Evolutionary conservation across 164 flowering plant genomes (phyloP).

Genomic region (Piper longum): DNA sequence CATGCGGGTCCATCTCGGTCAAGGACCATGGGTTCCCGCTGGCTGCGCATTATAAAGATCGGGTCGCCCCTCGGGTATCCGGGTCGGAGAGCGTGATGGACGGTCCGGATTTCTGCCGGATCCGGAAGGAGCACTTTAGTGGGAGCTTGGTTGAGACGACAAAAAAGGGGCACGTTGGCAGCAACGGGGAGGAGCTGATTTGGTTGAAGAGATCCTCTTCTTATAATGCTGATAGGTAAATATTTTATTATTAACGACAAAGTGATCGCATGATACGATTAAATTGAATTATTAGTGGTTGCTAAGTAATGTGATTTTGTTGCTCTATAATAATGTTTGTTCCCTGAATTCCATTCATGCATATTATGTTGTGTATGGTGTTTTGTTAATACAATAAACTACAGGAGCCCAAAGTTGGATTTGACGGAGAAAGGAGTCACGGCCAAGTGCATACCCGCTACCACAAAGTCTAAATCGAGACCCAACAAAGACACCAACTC

Average conservation of each 20-base stretch:
- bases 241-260: background rate
- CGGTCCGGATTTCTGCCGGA: slow-evolving; percentile 14
- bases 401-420: slow-evolving; percentile 35
- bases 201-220: slow-evolving; percentile 70
- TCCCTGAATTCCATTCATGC: background rate
- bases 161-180: slow-evolving; percentile 20
- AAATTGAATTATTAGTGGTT: too few species aligned
- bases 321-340: too few species aligned
- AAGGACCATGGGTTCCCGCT: slow-evolving; percentile 46
- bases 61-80: slow-evolving; percentile 38
- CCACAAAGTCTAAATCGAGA: slow-evolving; percentile 26
- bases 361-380: background rate
- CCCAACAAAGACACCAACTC: slow-evolving; percentile 17
- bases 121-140: slow-evolving; percentile 69
- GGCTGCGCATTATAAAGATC: slow-evolving; percentile 36
- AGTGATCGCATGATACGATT: too few species aligned
- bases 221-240: slow-evolving; percentile 69
- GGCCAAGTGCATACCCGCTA: slow-evolving; percentile 39
- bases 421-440: slow-evolving; percentile 22
- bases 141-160: slow-evolving; percentile 86
- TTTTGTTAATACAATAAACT: background rate
- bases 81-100: slow-evolving; percentile 14
- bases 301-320: too few species aligned
- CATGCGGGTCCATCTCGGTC: slow-evolving; percentile 76
- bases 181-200: slow-evolving; percentile 13